A percentile compares a stretch with the other conserved stretches of the same genome.
Conservation (phyloP, 2,329 filamentous ascomycete species). For the Aspergillus novoparasiticus region DNA sequence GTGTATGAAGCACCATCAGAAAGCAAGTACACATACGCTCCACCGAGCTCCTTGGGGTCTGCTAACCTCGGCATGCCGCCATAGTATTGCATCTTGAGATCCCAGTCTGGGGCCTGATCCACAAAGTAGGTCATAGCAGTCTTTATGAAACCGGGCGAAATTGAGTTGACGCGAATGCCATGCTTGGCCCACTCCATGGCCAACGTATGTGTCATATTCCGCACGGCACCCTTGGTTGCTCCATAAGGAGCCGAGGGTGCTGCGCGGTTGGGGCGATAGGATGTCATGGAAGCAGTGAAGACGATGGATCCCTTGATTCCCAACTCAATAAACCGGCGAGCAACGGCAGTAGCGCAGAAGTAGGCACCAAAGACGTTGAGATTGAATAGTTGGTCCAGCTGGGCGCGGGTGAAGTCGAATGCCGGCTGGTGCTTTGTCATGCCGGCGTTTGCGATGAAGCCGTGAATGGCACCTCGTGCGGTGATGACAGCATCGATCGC, state of each 20-base stretch:
- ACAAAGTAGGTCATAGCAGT: no score
- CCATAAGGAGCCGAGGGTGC: constrained; percentile 49
- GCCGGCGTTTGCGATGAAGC: constrained; percentile 46
- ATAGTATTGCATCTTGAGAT: no score
- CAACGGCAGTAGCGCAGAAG: constrained; percentile 28
- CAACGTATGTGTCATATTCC: constrained; percentile 31
- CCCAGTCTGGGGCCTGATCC: no score
- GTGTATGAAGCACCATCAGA: no score
- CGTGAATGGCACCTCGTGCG: constrained; percentile 50
- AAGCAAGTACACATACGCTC: no score
- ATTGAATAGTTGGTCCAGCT: constrained; percentile 42
- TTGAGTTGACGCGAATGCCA: constrained; percentile 35
- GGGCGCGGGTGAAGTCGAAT: constrained; percentile 42
- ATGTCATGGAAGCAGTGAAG: no score
- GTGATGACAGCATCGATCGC: constrained; percentile 29
- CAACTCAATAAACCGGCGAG: no score
- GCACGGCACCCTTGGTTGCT: constrained; percentile 46
- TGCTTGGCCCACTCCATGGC: constrained; percentile 53
- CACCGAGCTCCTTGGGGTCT: no score
- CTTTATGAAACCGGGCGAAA: no score
- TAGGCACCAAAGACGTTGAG: constrained; percentile 43
- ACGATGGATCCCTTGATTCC: no score
- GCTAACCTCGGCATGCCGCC: no score
- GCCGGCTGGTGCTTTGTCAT: constrained; percentile 50
- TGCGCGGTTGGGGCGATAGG: no score